Conservation (phyloP, 2,329 filamentous ascomycete species). For the Nemania diffusa region DNA sequence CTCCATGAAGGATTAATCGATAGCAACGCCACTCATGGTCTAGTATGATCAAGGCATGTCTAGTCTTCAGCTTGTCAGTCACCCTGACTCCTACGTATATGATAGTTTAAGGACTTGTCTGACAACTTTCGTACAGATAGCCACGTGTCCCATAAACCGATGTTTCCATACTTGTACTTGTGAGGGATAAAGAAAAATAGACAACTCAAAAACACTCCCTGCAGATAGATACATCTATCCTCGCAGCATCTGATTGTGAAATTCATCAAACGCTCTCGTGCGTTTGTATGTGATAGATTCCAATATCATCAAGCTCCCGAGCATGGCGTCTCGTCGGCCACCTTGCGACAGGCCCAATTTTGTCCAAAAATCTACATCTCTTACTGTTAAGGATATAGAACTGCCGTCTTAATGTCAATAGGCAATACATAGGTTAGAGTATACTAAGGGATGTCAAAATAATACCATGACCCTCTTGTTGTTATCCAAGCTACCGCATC, state of each 20-base stretch:
- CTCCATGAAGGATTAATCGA: not conserved
- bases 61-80: constrained; percentile 62
- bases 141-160: constrained; percentile 81
- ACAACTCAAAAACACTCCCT: too few relatives aligned
- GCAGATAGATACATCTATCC: too few relatives aligned
- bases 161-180: constrained; percentile 83
- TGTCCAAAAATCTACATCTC: constrained; percentile 78
- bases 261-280: too few relatives aligned
- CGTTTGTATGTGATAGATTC: constrained; percentile 83
- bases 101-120: constrained; percentile 50
- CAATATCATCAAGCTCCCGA: constrained; percentile 76
- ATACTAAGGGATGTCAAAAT: constrained; percentile 74
- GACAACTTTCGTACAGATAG: constrained; percentile 74
- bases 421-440: constrained; percentile 67
- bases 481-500: constrained; percentile 70
- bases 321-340: constrained; percentile 77
- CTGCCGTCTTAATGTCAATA: constrained; percentile 64
- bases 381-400: constrained; percentile 72
- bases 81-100: not conserved
- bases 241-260: too few relatives aligned
- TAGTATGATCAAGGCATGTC: constrained; percentile 73
- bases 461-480: constrained; percentile 72
- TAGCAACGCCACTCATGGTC: constrained; percentile 52
- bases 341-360: constrained; percentile 78
- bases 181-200: constrained; percentile 4